Evolutionary conservation across 441 rosid genomes (phyloP).

Genomic region (Corymbia citriodora): DNA sequence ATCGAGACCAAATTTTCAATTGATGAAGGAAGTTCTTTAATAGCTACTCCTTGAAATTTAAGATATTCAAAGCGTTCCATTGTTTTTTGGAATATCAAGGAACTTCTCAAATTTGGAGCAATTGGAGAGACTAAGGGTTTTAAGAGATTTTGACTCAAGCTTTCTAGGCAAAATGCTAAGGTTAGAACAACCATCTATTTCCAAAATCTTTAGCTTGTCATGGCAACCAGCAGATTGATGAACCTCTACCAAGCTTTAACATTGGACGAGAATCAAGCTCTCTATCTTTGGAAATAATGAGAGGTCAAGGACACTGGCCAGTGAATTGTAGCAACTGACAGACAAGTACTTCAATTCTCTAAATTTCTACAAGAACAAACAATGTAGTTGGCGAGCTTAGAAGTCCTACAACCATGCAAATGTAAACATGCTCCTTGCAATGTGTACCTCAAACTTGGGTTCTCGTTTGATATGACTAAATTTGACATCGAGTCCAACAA

Average conservation of each 20-base stretch:
- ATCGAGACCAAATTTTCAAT: background rate
- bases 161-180: background rate
- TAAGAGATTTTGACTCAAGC: background rate
- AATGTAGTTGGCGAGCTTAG: background rate
- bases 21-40: background rate
- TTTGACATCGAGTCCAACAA: background rate
- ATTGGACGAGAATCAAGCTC: background rate
- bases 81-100: background rate
- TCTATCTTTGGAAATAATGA: background rate
- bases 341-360: background rate
- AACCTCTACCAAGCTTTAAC: background rate
- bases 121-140: background rate
- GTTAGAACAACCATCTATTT: background rate
- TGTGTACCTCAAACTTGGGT: background rate
- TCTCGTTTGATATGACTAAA: background rate
- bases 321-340: background rate
- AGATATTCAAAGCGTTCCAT: background rate
- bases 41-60: background rate
- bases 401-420: background rate
- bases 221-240: background rate
- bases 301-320: background rate
- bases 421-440: background rate
- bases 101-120: background rate
- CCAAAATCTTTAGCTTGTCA: background rate
- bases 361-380: background rate